phyloP scores from a whole-genome alignment of 2,329 filamentous ascomycete genomes.

The Lachnellula occidentalis region DNA sequence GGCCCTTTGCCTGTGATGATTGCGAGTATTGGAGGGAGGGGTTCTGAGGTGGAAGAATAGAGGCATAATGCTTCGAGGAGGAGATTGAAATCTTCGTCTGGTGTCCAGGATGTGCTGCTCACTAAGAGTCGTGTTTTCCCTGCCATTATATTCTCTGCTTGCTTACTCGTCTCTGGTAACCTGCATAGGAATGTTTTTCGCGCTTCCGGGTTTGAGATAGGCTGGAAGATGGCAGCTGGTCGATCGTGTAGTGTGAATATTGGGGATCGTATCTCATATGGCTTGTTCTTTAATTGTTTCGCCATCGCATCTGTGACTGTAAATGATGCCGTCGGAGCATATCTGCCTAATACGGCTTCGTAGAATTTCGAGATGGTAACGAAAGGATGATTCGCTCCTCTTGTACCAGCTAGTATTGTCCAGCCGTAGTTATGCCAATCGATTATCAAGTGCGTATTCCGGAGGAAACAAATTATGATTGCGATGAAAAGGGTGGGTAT shows the following conservation, averaged over 20 bases:
- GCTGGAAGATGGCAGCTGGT: conserved; percentile 76
- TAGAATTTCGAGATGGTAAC: conserved; percentile 73
- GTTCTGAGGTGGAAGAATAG: conserved; percentile 54
- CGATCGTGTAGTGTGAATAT: conserved; percentile 79
- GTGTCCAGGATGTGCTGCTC: conserved; percentile 94
- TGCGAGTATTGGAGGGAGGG: conserved; percentile 61
- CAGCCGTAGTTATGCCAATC: conserved; percentile 99
- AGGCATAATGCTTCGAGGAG: conserved; percentile 74
- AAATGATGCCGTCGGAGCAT: conserved; percentile 67
- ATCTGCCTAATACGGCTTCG: conserved; percentile 65
- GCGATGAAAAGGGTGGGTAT: conserved; percentile 84
- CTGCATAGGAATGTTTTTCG: conserved; percentile 57
- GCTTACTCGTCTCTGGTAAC: conserved; percentile 57
- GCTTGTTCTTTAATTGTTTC: conserved; percentile 55
- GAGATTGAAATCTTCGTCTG: conserved; percentile 90
- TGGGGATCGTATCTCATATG: conserved; percentile 60
- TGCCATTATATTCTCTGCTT: conserved; percentile 53
- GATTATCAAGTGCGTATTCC: conserved; percentile 77
- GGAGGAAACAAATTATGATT: conserved; percentile 64
- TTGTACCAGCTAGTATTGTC: conserved; percentile 71
- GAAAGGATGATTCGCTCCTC: conserved; percentile 60
- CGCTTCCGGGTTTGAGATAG: conserved; percentile 43
- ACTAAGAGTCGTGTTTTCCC: conserved; percentile 67
- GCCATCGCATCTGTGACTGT: conserved; percentile 90
- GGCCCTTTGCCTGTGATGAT: conserved; percentile 96